Evolutionary conservation across 1,139 yeast species (phyloP).

Genomic region (Yarrowia galli): DNA sequence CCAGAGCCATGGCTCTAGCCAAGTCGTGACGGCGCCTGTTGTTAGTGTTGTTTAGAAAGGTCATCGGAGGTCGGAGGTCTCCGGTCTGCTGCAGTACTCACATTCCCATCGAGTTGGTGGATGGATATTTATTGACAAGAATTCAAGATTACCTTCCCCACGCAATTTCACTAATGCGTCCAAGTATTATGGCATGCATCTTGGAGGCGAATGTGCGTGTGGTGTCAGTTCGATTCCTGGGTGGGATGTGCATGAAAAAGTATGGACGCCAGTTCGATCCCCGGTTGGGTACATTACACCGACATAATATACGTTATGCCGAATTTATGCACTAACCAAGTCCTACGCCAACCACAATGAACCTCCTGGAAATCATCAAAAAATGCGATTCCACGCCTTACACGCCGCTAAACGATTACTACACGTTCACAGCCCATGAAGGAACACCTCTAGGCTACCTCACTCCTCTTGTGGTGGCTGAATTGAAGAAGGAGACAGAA

Average conservation of each 20-base stretch:
- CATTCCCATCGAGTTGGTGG: conserved; percentile 14
- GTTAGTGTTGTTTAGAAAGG: conserved; percentile 1
- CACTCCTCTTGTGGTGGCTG: conserved; percentile 56
- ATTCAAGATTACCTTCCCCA: conserved; percentile 29
- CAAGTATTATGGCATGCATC: too few relatives aligned
- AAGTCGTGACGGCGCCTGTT: conserved; percentile 29
- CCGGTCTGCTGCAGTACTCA: too few relatives aligned
- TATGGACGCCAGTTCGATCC: background rate
- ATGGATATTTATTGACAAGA: background rate
- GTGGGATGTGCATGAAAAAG: too few relatives aligned
- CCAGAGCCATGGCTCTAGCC: conserved; percentile 35
- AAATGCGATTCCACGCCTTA: conserved; percentile 62
- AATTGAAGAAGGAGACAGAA: conserved; percentile 50
- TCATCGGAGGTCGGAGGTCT: too few relatives aligned
- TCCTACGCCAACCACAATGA: background rate
- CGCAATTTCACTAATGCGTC: conserved; percentile 29
- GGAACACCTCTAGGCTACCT: conserved; percentile 62
- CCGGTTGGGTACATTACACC: background rate
- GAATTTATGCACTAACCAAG: background rate
- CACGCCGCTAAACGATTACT: conserved; percentile 49
- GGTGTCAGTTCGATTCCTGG: too few relatives aligned
- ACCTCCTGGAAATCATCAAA: conserved; percentile 51
- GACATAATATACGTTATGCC: too few relatives aligned
- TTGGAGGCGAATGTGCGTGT: too few relatives aligned
- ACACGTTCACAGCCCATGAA: conserved; percentile 60